A percentile compares a stretch with the other conserved stretches of the same genome.
phyloP scores from a whole-genome alignment of 2,329 filamentous ascomycete genomes.

The Hawksworthiomyces lignivorus region DNA sequence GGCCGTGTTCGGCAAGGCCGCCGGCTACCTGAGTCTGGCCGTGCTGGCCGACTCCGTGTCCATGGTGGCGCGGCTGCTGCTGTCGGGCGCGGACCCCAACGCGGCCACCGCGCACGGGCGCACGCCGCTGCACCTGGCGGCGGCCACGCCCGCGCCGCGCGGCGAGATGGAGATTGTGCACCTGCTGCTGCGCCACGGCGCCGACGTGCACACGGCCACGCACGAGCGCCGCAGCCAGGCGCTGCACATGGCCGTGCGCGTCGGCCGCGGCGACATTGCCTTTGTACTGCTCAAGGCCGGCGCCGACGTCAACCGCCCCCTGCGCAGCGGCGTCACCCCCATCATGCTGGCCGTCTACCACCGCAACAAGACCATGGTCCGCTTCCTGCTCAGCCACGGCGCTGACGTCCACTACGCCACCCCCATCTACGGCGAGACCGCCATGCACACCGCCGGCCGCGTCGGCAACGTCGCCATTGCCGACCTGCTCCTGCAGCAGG shows the following conservation, averaged over 20 bases:
- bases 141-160: constrained; percentile 28
- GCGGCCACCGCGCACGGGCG: constrained; percentile 39
- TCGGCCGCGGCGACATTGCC: not conserved
- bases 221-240: constrained; percentile 25
- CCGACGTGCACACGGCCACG: constrained; percentile 26
- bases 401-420: constrained; percentile 4
- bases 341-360: constrained; percentile 7
- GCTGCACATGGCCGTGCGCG: constrained; percentile 14
- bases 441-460: constrained; percentile 5
- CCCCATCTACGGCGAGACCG: constrained; percentile 6
- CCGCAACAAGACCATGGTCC: constrained; percentile 5
- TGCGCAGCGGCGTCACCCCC: constrained; percentile 4
- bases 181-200: constrained; percentile 43
- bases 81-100: constrained; percentile 43
- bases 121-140: constrained; percentile 39
- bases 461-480: not conserved
- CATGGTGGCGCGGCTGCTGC: constrained; percentile 24
- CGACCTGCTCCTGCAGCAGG: not conserved
- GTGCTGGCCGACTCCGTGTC: not conserved
- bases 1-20: not conserved
- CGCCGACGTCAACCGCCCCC: not conserved
- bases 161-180: constrained; percentile 36
- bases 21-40: not conserved
- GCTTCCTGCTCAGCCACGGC: constrained; percentile 2
- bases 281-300: constrained; percentile 1